Conservation (phyloP, 2,329 filamentous ascomycete genomes). For the Fusarium nygamai region DNA sequence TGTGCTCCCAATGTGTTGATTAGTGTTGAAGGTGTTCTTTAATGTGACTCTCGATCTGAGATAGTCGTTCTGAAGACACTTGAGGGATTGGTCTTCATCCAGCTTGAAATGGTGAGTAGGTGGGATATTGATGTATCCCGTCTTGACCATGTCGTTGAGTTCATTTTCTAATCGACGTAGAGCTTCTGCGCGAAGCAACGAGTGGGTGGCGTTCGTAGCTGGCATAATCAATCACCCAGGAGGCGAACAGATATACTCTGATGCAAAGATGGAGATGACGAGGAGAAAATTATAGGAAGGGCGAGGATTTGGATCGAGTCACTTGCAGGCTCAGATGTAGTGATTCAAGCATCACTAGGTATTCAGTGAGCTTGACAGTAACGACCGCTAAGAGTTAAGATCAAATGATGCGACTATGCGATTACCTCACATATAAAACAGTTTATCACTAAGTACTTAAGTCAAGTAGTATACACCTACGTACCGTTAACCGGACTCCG, state of each 20-base stretch:
- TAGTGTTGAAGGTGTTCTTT: not conserved
- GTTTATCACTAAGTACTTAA: too few relatives aligned
- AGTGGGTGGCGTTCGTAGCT: not conserved
- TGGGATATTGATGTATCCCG: not conserved
- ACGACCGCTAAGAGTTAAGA: too few relatives aligned
- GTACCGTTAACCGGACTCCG: too few relatives aligned
- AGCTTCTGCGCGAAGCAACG: not conserved
- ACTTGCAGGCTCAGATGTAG: not conserved
- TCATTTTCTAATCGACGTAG: not conserved
- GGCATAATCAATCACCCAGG: not conserved
- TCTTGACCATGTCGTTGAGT: not conserved
- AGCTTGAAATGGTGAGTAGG: not conserved
- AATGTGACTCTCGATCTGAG: not conserved
- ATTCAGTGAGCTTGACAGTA: too few relatives aligned
- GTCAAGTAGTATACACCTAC: too few relatives aligned
- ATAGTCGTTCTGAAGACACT: not conserved
- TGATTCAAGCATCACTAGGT: not conserved
- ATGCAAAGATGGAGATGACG: not conserved
- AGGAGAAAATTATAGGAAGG: not conserved
- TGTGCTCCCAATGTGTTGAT: not conserved
- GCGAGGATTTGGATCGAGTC: not conserved
- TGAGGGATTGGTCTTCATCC: not conserved
- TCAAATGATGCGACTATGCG: too few relatives aligned
- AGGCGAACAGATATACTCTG: not conserved
- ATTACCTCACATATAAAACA: too few relatives aligned